A percentile compares a stretch with the other conserved stretches of the same genome.
These are phyloP conservation scores for Terana coerulea DNA, from an alignment of 768 basidiomycete species.

Conservation along the genomic window DNA sequence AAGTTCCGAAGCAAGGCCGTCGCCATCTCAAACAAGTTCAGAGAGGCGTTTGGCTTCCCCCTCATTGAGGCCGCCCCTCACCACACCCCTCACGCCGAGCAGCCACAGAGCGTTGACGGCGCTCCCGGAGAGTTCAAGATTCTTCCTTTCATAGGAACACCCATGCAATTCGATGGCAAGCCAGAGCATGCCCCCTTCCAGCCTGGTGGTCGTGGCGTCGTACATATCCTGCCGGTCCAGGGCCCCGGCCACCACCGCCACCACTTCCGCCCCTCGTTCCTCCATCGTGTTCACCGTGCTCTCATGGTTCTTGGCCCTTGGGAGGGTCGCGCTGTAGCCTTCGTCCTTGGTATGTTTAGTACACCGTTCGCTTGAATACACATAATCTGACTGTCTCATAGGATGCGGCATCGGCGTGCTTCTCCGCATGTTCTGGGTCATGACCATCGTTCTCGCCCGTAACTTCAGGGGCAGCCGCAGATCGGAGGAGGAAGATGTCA, in stretches of 20 bases:
- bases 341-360: slow-evolving; percentile 64
- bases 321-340: slow-evolving; percentile 81
- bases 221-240: slow-evolving; percentile 32
- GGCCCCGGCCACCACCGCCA: slow-evolving; percentile 14
- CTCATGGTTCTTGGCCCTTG: slow-evolving; percentile 71
- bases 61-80: not conserved
- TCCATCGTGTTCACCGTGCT: slow-evolving; percentile 58
- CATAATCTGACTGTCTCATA: too few species aligned
- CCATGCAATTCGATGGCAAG: not conserved
- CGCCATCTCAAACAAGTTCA: slow-evolving; percentile 10
- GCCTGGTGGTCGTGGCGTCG: slow-evolving; percentile 13
- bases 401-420: slow-evolving; percentile 86
- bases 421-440: slow-evolving; percentile 75
- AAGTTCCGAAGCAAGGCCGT: slow-evolving; percentile 11
- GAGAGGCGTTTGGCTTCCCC: slow-evolving; percentile 13
- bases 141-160: slow-evolving; percentile 18
- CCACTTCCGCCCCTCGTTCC: slow-evolving; percentile 38
- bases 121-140: slow-evolving; percentile 11
- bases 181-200: not conserved
- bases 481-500: slow-evolving; percentile 36
- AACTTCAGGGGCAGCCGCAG: slow-evolving; percentile 40
- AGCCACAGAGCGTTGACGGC: not conserved
- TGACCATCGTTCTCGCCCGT: slow-evolving; percentile 59
- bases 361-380: not conserved
- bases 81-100: not conserved